phyloP scores from a whole-genome alignment of 2,329 filamentous ascomycete species.

The Colletotrichum filicis region DNA sequence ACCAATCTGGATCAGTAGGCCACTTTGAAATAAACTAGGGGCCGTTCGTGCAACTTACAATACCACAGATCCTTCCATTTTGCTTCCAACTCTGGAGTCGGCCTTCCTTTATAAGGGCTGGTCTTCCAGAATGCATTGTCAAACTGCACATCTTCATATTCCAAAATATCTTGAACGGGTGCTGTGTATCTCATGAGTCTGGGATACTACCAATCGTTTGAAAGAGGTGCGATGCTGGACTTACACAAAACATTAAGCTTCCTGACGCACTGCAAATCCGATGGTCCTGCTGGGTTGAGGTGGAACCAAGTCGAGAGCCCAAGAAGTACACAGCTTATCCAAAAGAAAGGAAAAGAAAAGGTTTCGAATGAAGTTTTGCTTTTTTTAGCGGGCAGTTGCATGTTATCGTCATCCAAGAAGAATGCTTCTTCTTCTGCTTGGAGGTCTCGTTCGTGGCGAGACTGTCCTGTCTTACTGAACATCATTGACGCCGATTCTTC shows the following conservation, averaged over 20 bases:
- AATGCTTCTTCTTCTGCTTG: neutral
- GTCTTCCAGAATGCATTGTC: constrained; percentile 25
- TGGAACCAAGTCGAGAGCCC: constrained; percentile 6
- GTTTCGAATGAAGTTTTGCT: neutral
- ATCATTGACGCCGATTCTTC: neutral
- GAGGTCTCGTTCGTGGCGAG: neutral
- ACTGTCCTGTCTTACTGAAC: neutral
- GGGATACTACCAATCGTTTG: accelerated
- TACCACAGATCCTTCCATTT: constrained; percentile 24
- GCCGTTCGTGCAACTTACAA: neutral
- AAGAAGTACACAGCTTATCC: neutral
- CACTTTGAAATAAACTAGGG: neutral
- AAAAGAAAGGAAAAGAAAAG: neutral
- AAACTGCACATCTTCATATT: constrained; percentile 23
- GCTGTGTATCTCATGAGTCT: neutral
- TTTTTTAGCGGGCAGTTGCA: neutral
- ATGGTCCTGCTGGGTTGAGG: neutral
- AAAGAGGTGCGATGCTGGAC: neutral
- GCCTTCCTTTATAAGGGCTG: constrained; percentile 24
- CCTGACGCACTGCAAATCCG: constrained; percentile 6
- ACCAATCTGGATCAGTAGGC: neutral
- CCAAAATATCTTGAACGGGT: neutral
- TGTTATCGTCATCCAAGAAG: neutral
- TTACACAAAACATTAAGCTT: constrained; percentile 5
- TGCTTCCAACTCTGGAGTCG: constrained; percentile 15